Evolutionary conservation across 352 stramenopile species (phyloP).

Genomic region (Phytophthora quininea): DNA sequence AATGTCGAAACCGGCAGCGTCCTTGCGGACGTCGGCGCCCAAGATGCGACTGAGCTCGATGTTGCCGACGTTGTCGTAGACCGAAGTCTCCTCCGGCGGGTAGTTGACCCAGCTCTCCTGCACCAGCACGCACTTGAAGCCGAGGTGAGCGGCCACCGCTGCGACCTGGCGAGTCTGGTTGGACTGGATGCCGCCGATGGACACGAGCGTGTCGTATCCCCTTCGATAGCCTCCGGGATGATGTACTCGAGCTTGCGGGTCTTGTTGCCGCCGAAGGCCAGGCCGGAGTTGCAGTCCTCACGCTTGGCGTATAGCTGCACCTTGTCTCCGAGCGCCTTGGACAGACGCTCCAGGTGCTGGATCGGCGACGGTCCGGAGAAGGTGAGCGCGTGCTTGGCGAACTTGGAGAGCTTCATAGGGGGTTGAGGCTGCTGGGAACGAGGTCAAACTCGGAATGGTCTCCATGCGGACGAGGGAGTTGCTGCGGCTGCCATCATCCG

Average conservation of each 20-base stretch:
- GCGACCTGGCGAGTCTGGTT: conserved; percentile 46
- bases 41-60: conserved; percentile 43
- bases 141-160: conserved; percentile 36
- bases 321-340: conserved; percentile 38
- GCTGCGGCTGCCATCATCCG: not conserved
- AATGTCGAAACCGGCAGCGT: conserved; percentile 39
- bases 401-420: conserved; percentile 44
- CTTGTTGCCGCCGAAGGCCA: conserved; percentile 45
- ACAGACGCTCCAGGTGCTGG: conserved; percentile 40
- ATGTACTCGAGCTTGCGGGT: conserved; percentile 49
- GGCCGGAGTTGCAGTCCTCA: conserved; percentile 41
- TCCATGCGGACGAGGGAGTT: not conserved
- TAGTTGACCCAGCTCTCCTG: conserved; percentile 51
- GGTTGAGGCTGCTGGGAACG: not conserved
- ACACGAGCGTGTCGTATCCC: conserved; percentile 46
- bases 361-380: conserved; percentile 41
- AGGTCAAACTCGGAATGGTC: conserved; percentile 29
- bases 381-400: conserved; percentile 42
- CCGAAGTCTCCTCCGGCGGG: conserved; percentile 23
- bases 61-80: conserved; percentile 45
- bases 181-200: conserved; percentile 42
- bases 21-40: conserved; percentile 35
- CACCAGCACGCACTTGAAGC: conserved; percentile 45
- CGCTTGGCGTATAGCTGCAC: conserved; percentile 47
- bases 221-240: conserved; percentile 41